Evolutionary conservation across 1,284 basidiomycete species (phyloP), one percentile per base, ranked within the genome.

Genomic region (Hymenochaete sp.): DNA sequence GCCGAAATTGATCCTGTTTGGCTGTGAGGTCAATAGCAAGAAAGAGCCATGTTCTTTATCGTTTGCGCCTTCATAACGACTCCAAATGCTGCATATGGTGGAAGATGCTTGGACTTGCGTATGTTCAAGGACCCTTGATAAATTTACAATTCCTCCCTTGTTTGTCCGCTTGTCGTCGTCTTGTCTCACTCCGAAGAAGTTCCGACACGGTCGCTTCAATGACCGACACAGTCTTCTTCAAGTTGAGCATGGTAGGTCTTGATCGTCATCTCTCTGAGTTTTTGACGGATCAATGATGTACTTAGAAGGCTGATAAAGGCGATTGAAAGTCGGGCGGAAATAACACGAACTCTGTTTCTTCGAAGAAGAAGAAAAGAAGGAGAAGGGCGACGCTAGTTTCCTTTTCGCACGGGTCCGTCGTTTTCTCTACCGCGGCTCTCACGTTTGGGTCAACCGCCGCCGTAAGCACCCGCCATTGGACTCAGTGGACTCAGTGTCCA

Each of bases 1-100:
- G 33, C 33, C 33, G 36, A 33, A 36, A 44, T 44, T 36, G 16
- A 29, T 16, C 42, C 42, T 33, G 38, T 37, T 25, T 24, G 42
- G 16, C n/a, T 22, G 31, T 24, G 42, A 33, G 32, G 42, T 36
- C 38, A 37, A 13, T 22, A 26, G 26, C 37, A 27, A 31, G 32
- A 35, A 44, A 44, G 21, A 33, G 25, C 42, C 33, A 22, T 25
- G 14, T 27, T 26, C 25, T 26, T 18, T 21, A 37, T 18, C 22
- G 25, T 37, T 26, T 41, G 7, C 28, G 28, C 13, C 11, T 18
- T 13, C 6, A 9, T 21, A 21, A 13, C 6, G 18, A 3, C 18
- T 18, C 11, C 28, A 16, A 41, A 2, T 5, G 26, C 7, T 19
- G 9, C 4, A 22, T 10, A 9, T 2, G 11, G 9, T 11, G 8